A percentile compares a stretch with the other conserved stretches of the same genome.
These are phyloP conservation scores for Kluyveromyces aestuarii DNA, from an alignment of 805 yeast genomes.

Conservation along the genomic window DNA sequence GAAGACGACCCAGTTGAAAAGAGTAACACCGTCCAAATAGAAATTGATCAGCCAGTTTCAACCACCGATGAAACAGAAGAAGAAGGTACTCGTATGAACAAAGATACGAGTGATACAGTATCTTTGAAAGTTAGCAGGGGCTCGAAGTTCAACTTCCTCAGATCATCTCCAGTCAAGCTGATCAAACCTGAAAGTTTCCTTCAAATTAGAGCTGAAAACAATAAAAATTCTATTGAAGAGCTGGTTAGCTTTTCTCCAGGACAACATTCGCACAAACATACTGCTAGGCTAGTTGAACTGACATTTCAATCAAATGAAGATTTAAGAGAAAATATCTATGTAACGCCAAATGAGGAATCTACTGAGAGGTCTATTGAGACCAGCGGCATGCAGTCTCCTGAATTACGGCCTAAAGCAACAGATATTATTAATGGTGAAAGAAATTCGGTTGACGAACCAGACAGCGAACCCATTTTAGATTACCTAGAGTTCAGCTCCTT, in stretches of 20 bases:
- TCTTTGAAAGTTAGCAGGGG: neutral
- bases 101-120: neutral
- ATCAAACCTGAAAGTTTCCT: neutral
- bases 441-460: neutral
- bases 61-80: neutral
- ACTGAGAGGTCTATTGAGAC: neutral
- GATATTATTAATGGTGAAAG: neutral
- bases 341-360: conserved; percentile 8
- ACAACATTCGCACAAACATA: conserved; percentile 5
- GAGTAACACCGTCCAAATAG: neutral
- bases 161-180: conserved; percentile 16
- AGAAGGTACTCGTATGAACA: neutral
- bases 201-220: conserved; percentile 8
- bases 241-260: neutral
- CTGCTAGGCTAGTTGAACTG: conserved; percentile 15
- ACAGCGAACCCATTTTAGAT: conserved; percentile 7
- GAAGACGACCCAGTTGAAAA: neutral
- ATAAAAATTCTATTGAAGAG: conserved; percentile 12
- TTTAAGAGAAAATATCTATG: conserved; percentile 6
- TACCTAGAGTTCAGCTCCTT: conserved; percentile 28
- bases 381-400: neutral
- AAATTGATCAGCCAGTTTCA: neutral
- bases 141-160: conserved; percentile 14
- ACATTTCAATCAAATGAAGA: conserved; percentile 20
- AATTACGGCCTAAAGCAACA: conserved; percentile 3